These are phyloP conservation scores for Brassica juncea DNA, from an alignment of 345 rosid species.

Conservation along the genomic window DNA sequence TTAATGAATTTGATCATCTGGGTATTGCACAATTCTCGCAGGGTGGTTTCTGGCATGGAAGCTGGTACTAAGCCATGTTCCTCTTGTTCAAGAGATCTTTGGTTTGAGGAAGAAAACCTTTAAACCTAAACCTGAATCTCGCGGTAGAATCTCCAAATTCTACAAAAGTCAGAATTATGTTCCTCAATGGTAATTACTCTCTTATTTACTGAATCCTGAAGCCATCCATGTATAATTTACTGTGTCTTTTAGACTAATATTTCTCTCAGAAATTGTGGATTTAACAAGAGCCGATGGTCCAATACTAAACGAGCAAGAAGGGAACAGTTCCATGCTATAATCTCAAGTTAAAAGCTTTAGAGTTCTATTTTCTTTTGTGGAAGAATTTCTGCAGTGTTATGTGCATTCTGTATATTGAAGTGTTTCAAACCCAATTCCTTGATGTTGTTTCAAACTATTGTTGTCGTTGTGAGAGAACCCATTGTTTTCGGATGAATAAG, in stretches of 20 bases:
- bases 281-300: not conserved
- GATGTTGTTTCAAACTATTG: not conserved
- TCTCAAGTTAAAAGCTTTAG: constrained; percentile 6
- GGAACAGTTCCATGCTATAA: too few relatives aligned
- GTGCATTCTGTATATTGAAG: not conserved
- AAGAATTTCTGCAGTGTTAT: not conserved
- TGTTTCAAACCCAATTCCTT: not conserved
- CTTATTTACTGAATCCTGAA: not conserved
- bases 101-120: constrained; percentile 61
- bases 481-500: not conserved
- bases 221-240: not conserved
- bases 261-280: not conserved
- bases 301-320: not conserved
- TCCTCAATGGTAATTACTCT: constrained; percentile 23
- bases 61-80: constrained; percentile 80
- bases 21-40: constrained; percentile 27
- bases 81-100: constrained; percentile 80
- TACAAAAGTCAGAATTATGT: constrained; percentile 46
- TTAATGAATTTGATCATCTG: not conserved
- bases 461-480: not conserved
- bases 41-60: constrained; percentile 96
- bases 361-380: not conserved
- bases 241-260: not conserved
- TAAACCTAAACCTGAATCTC: constrained; percentile 56
- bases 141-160: constrained; percentile 52